phyloP scores from a whole-genome alignment of 2,329 filamentous ascomycete genomes.

The Penicillium rolfsii region DNA sequence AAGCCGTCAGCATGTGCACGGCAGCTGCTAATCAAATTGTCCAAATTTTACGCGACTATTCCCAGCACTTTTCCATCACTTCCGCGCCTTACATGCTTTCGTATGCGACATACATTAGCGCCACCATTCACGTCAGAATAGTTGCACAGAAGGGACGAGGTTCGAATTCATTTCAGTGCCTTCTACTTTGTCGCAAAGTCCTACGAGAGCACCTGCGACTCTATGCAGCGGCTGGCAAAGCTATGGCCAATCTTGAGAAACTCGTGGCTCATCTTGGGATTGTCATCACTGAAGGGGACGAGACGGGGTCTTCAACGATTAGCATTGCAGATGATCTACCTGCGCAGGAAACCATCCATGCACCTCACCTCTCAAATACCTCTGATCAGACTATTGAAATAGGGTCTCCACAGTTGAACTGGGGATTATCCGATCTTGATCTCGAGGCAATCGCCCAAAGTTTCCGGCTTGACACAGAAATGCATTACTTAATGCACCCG shows the following conservation, averaged over 20 bases:
- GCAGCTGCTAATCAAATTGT: conserved; percentile 42
- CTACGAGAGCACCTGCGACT: conserved; percentile 25
- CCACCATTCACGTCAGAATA: conserved; percentile 57
- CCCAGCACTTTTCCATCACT: conserved; percentile 46
- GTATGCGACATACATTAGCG: conserved; percentile 60
- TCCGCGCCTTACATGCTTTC: conserved; percentile 53
- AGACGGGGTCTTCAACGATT: neutral
- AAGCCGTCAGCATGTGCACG: conserved; percentile 39
- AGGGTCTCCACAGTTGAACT: conserved; percentile 19
- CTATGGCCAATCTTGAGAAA: conserved; percentile 27
- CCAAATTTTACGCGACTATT: conserved; percentile 42
- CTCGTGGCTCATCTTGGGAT: conserved; percentile 27
- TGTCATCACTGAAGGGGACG: conserved; percentile 3
- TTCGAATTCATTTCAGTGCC: conserved; percentile 33
- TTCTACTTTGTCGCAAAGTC: conserved; percentile 27
- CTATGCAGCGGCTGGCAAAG: conserved; percentile 31
- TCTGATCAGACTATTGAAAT: conserved; percentile 11
- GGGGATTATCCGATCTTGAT: conserved; percentile 31
- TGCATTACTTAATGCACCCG: conserved; percentile 28
- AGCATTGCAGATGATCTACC: neutral
- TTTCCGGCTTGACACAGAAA: conserved; percentile 30
- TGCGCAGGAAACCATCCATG: conserved; percentile 3
- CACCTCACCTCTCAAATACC: conserved; percentile 3
- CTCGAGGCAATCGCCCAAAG: conserved; percentile 35
- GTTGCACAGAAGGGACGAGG: conserved; percentile 39